phyloP scores from a whole-genome alignment of 1,139 yeast genomes.

The Casaregolazyma lundiana region DNA sequence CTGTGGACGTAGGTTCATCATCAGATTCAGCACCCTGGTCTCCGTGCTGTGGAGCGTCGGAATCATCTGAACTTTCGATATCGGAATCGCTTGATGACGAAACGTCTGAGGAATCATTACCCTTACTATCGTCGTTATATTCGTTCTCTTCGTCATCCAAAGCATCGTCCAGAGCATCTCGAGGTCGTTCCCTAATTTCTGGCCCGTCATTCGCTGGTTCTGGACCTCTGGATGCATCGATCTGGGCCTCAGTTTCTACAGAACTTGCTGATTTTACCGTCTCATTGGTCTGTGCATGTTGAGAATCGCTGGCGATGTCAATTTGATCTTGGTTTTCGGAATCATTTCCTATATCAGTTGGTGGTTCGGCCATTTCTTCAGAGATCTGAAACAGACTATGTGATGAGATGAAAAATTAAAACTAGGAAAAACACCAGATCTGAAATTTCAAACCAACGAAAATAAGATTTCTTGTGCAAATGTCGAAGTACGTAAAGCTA shows the following conservation, averaged over 20 bases:
- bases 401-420: no score
- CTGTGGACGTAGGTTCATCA: slow-evolving; percentile 35
- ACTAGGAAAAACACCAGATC: no score
- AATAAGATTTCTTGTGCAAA: no score
- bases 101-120: slow-evolving; percentile 9
- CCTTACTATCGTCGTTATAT: slow-evolving; percentile 21
- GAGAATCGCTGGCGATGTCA: not conserved
- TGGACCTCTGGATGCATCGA: not conserved
- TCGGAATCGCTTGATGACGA: slow-evolving; percentile 18
- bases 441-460: no score
- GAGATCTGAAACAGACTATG: no score
- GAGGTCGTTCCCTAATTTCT: not conserved
- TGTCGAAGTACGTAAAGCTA: no score
- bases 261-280: not conserved
- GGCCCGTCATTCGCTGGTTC: no score
- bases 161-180: slow-evolving; percentile 21
- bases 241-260: not conserved
- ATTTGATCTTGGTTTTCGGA: not conserved
- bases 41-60: slow-evolving; percentile 17
- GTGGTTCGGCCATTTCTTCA: not conserved
- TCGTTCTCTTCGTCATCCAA: slow-evolving; percentile 25
- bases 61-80: slow-evolving; percentile 12
- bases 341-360: not conserved
- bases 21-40: slow-evolving; percentile 24
- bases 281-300: not conserved